Evolutionary conservation across 2,329 filamentous ascomycete species (phyloP).

Genomic region (Sporothrix curviconia): DNA sequence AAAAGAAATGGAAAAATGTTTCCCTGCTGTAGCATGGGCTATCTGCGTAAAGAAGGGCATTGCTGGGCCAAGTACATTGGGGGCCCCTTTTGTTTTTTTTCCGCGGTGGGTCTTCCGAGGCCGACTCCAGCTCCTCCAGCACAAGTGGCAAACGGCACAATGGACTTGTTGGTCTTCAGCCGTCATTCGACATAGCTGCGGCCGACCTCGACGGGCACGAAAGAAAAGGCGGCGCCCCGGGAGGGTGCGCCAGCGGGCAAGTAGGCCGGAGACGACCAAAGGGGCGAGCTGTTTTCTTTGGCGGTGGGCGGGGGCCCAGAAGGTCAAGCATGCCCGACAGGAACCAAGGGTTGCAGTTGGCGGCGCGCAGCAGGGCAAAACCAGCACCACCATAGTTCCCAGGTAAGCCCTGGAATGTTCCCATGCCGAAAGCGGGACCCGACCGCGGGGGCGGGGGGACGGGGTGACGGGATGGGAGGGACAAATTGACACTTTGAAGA

Average conservation of each 20-base stretch:
- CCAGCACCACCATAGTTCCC: no score
- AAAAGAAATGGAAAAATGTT: slow-evolving; percentile 74
- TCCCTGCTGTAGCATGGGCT: slow-evolving; percentile 65
- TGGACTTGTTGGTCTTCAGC: slow-evolving; percentile 79
- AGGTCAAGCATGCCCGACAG: slow-evolving; percentile 58
- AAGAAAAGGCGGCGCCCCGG: slow-evolving; percentile 64
- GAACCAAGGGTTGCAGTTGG: no score
- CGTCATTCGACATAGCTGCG: slow-evolving; percentile 78
- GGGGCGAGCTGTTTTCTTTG: slow-evolving; percentile 38
- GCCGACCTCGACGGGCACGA: slow-evolving; percentile 82
- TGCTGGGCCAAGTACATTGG: slow-evolving; percentile 81
- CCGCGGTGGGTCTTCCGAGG: neutral
- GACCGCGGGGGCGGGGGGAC: no score
- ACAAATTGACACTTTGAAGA: no score
- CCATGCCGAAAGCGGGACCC: no score
- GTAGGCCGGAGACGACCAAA: slow-evolving; percentile 70
- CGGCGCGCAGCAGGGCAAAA: no score
- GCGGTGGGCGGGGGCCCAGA: slow-evolving; percentile 77
- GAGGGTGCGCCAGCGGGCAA: slow-evolving; percentile 67
- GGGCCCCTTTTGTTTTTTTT: no score
- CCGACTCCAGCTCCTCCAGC: slow-evolving; percentile 34
- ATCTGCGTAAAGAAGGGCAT: slow-evolving; percentile 82
- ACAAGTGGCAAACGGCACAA: slow-evolving; percentile 72
- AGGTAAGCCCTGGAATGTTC: no score
- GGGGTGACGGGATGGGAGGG: no score